Evolutionary conservation across 2,329 filamentous ascomycete genomes (phyloP), one percentile per base, ranked within the genome.

Genomic region (Fusarium oxysporum): DNA sequence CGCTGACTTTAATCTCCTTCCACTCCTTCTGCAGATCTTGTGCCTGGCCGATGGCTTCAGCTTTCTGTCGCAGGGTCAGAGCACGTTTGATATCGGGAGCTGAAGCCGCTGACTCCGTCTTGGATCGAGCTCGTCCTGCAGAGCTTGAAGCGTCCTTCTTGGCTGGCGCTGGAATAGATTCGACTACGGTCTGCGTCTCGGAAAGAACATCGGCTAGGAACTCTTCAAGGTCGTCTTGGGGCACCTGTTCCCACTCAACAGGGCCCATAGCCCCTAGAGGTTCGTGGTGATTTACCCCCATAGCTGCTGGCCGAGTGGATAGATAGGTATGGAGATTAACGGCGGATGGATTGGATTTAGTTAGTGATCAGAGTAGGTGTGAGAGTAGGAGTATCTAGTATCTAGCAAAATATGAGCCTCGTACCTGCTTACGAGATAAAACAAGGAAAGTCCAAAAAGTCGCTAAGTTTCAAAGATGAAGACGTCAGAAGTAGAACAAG

Each of bases 1-100:
- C 82, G 45, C 87, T 90, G 62, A 94, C 82, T 82, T 94, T 96
- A 78, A 95, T 84, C 45, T 94, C 92, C 81, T 97, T 97, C 95
- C 96, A 98, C 82, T 94, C 89, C 78, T 93, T 93, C 65, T 91
- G 90, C n/a, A 97, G 83, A 25, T 87, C 83, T 33, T 84, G 85
- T 37, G 90, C 77, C 21, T 81, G 74, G 32, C 72, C 85, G n/a
- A 89, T 82, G 13, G 86, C 81, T 28, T 87, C 82, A 6, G 87
- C 83, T 4, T 86, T 83, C 40, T 77, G 76, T 11, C 79, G 73
- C n/a, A 78, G 76, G 10, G 80, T 77, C 9, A 78, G 78, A 5
- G 90, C 88, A 60, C 86, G 80, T 45, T 85, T 85, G 58, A 91
- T 82, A 69, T 90, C 85, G 50, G 86, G 85, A 38, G 85, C 83